Conservation (phyloP, 805 yeast genomes). For the Candida schatavii region DNA sequence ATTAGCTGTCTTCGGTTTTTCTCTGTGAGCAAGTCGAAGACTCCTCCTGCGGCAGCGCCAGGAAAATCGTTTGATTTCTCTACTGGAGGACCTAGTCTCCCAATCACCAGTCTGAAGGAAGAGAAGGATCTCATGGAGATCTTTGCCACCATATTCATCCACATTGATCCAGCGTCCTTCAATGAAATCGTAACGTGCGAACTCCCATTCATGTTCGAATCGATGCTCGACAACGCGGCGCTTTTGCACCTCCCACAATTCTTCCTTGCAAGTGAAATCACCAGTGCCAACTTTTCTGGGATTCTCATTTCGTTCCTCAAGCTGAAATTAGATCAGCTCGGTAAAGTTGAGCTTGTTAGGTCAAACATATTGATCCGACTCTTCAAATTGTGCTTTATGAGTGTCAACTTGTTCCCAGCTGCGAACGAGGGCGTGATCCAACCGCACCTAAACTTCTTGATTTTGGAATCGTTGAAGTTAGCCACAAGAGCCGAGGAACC, state of each 20-base stretch:
- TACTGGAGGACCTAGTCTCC: slow-evolving; percentile 75
- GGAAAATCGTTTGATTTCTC: slow-evolving; percentile 52
- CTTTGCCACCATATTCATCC: slow-evolving; percentile 88
- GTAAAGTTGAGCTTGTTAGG: slow-evolving; percentile 72
- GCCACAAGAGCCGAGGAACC: slow-evolving; percentile 91
- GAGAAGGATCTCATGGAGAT: slow-evolving; percentile 95
- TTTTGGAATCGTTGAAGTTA: slow-evolving; percentile 71
- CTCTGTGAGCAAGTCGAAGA: slow-evolving; percentile 52
- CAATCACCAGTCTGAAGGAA: slow-evolving; percentile 85
- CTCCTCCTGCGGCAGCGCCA: slow-evolving; percentile 15
- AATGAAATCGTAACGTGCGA: slow-evolving; percentile 86
- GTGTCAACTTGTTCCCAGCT: slow-evolving; percentile 86
- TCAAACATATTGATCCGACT: slow-evolving; percentile 80
- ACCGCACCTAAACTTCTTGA: slow-evolving; percentile 83
- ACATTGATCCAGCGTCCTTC: slow-evolving; percentile 92
- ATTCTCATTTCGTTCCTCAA: slow-evolving; percentile 74
- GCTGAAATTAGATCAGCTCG: slow-evolving; percentile 70
- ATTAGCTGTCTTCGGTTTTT: slow-evolving; percentile 77
- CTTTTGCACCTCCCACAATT: slow-evolving; percentile 89
- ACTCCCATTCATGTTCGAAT: slow-evolving; percentile 70
- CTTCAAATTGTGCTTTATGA: slow-evolving; percentile 92
- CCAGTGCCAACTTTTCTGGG: slow-evolving; percentile 89
- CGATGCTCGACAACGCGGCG: slow-evolving; percentile 81
- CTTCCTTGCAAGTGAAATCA: slow-evolving; percentile 89
- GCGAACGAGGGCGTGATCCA: slow-evolving; percentile 83